Evolutionary conservation across 106 monocot genomes (phyloP).

Genomic region (Platanthera guangdongensis): DNA sequence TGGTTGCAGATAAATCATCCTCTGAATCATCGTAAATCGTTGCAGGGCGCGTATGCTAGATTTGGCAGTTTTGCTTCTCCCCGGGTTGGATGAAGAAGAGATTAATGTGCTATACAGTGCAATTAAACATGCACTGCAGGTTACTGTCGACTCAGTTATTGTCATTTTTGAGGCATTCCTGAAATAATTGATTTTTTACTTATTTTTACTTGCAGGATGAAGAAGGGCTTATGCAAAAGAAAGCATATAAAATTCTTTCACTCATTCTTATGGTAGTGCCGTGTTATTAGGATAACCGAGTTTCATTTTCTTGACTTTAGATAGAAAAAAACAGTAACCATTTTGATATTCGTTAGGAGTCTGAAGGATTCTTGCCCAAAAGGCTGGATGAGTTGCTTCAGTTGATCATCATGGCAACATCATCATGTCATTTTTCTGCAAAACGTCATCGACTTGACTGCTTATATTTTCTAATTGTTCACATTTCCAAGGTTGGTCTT

Average conservation of each 20-base stretch:
- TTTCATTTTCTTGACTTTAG: background rate
- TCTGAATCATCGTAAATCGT: background rate
- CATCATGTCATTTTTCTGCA: conserved; percentile 70
- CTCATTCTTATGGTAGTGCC: conserved; percentile 63
- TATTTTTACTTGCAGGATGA: conserved; percentile 35
- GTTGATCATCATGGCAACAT: conserved; percentile 52
- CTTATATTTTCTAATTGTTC: conserved; percentile 58
- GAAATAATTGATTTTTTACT: background rate
- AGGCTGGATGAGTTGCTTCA: conserved; percentile 51
- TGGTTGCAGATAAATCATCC: background rate
- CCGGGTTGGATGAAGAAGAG: conserved; percentile 57
- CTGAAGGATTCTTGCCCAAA: conserved; percentile 41
- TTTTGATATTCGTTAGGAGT: conserved; percentile 35
- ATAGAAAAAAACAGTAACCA: background rate
- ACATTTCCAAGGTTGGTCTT: conserved; percentile 55
- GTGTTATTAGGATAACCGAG: background rate
- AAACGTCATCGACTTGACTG: conserved; percentile 83
- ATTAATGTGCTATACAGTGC: conserved; percentile 46
- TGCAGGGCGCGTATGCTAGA: conserved; percentile 74
- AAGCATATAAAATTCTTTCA: conserved; percentile 90
- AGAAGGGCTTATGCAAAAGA: conserved; percentile 80
- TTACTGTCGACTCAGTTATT: conserved; percentile 13
- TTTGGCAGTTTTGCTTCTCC: conserved; percentile 61
- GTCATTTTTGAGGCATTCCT: conserved; percentile 2
- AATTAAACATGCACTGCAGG: conserved; percentile 69